phyloP scores from a whole-genome alignment of 257 asterid species.

The Solanum appendiculatum region DNA sequence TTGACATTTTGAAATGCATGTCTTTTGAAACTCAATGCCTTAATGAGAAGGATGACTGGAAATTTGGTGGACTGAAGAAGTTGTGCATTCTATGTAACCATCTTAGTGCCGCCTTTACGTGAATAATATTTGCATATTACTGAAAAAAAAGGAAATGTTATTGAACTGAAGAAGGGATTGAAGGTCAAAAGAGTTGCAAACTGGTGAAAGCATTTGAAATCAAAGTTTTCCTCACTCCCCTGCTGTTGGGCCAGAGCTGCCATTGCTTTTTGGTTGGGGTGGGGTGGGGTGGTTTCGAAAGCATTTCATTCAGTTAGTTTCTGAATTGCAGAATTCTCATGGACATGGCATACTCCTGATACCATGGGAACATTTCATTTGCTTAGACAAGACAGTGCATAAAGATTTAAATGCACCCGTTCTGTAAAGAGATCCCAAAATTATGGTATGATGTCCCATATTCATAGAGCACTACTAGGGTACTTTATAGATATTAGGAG shows the following conservation, averaged over 20 bases:
- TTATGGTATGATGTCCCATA: not conserved
- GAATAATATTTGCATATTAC: not conserved
- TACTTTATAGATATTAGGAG: not conserved
- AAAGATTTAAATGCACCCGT: not conserved
- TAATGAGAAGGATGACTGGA: not conserved
- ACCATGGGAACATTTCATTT: not conserved
- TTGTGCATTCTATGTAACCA: not conserved
- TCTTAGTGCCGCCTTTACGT: not conserved
- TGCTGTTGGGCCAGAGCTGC: not conserved
- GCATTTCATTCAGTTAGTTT: not conserved
- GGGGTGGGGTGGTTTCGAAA: not conserved
- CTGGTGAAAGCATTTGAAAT: not conserved
- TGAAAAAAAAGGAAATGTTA: not conserved
- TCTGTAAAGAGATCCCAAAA: not conserved
- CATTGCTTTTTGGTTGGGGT: not conserved
- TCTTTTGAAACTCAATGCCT: not conserved
- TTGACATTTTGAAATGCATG: not conserved
- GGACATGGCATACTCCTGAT: not conserved
- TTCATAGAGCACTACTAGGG: not conserved
- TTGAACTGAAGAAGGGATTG: not conserved
- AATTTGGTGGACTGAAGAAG: not conserved
- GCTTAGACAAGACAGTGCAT: not conserved
- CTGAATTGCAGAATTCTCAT: not conserved
- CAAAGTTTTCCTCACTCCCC: not conserved
- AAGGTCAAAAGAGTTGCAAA: not conserved